A percentile compares a stretch with the other conserved stretches of the same genome.
Evolutionary conservation across 768 basidiomycete species (phyloP).

Genomic region (Rossbeevera mucosa): DNA sequence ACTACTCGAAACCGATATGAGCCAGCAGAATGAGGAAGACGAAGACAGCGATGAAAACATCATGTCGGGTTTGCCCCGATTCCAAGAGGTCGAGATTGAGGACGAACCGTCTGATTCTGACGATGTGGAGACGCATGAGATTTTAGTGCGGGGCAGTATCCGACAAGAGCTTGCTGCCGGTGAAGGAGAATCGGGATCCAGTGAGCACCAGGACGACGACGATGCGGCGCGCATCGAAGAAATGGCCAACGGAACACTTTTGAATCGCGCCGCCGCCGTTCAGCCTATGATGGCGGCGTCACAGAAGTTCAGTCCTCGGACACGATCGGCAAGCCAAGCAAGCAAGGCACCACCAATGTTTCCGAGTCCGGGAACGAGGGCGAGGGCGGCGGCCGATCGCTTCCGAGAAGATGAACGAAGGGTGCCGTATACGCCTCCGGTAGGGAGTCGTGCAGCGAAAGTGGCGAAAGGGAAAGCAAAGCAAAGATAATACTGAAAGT

Average conservation of each 20-base stretch:
- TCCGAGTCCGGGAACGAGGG: slow-evolving; percentile 14
- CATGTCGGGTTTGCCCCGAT: slow-evolving; percentile 1
- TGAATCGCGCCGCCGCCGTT: no score
- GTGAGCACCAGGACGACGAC: not conserved
- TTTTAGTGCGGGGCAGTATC: slow-evolving; percentile 4
- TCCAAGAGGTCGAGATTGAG: slow-evolving; percentile 7
- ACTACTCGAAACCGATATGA: slow-evolving; percentile 11
- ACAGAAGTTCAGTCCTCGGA: slow-evolving; percentile 2
- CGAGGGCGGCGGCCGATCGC: slow-evolving; percentile 11
- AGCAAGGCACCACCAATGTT: slow-evolving; percentile 1
- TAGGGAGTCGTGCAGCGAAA: slow-evolving; percentile 17
- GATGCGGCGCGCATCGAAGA: slow-evolving; percentile 13
- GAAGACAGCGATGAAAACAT: not conserved
- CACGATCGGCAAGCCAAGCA: slow-evolving; percentile 3
- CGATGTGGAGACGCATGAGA: slow-evolving; percentile 25
- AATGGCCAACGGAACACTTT: slow-evolving; percentile 11
- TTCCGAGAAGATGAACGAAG: slow-evolving; percentile 1
- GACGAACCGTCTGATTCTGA: slow-evolving; percentile 26
- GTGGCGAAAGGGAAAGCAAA: not conserved
- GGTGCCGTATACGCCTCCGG: slow-evolving; percentile 7
- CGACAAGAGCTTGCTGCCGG: not conserved
- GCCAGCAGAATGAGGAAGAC: not conserved
- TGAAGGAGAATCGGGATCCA: not conserved
- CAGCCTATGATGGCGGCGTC: not conserved
- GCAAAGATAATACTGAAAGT: no score